Conservation (phyloP, 352 stramenopile species). For the Phytopythium kandeliae region DNA sequence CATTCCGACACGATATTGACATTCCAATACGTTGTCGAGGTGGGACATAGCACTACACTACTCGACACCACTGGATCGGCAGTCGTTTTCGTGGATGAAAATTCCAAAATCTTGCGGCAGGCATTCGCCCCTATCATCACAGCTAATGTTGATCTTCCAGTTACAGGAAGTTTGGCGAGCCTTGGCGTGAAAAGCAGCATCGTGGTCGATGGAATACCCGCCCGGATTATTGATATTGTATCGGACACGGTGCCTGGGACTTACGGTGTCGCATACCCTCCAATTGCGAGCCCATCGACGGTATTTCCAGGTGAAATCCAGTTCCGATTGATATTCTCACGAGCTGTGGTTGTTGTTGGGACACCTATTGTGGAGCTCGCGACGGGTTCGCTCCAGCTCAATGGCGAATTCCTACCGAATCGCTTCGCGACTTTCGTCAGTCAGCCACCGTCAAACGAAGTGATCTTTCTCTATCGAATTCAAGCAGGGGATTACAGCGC, state of each 20-base stretch:
- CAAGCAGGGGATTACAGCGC: constrained; percentile 40
- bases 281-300: constrained; percentile 33
- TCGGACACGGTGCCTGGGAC: constrained; percentile 35
- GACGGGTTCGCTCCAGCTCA: constrained; percentile 45
- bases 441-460: constrained; percentile 41
- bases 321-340: constrained; percentile 61
- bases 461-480: constrained; percentile 63
- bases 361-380: constrained; percentile 45
- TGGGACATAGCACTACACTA: constrained; percentile 17
- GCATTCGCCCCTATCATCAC: constrained; percentile 22
- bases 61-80: constrained; percentile 22
- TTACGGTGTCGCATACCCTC: constrained; percentile 60
- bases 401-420: constrained; percentile 37
- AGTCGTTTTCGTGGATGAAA: constrained; percentile 19
- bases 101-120: constrained; percentile 24
- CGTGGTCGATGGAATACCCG: constrained; percentile 36
- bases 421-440: constrained; percentile 33
- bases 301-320: constrained; percentile 62
- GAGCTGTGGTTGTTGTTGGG: constrained; percentile 38
- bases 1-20: constrained; percentile 31
- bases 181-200: constrained; percentile 28
- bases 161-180: constrained; percentile 10
- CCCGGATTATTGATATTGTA: constrained; percentile 39
- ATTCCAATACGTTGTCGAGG: constrained; percentile 55
- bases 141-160: constrained; percentile 31